These are phyloP conservation scores for Trypanosoma grayi DNA, from an alignment of 208 protist species.

Conservation along the genomic window DNA sequence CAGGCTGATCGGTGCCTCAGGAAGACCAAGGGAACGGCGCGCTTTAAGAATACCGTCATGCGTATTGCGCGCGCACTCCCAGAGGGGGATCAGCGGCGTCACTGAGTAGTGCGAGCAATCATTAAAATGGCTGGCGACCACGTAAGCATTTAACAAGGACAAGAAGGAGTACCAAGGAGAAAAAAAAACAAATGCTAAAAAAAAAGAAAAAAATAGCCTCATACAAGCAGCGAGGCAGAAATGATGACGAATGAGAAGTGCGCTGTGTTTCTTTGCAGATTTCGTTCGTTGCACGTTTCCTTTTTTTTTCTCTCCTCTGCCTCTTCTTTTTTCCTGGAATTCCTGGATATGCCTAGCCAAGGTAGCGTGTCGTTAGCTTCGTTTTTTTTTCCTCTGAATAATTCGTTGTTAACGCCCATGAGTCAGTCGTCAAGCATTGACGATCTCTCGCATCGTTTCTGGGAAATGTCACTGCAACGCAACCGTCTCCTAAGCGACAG, in stretches of 20 bases:
- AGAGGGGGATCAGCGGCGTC: conserved; percentile 14
- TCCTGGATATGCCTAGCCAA: too few relatives aligned
- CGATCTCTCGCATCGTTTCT: conserved; percentile 10
- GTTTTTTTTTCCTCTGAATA: neutral
- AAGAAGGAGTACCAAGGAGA: neutral
- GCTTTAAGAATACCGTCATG: conserved; percentile 87
- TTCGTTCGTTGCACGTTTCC: neutral
- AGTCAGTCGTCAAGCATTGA: conserved; percentile 1
- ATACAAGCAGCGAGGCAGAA: too few relatives aligned
- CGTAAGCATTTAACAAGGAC: neutral
- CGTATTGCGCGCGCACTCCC: conserved; percentile 43
- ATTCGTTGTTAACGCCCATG: neutral
- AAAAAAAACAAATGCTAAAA: neutral
- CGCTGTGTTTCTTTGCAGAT: neutral
- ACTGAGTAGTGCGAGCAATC: conserved; percentile 7
- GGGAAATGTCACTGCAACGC: conserved; percentile 13
- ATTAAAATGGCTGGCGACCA: too few relatives aligned
- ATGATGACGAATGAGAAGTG: neutral
- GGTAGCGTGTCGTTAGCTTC: neutral
- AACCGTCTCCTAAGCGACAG: conserved; percentile 1
- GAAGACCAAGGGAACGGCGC: conserved; percentile 24
- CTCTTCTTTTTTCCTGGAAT: conserved; percentile 1
- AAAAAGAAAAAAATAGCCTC: conserved; percentile 11
- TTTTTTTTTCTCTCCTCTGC: conserved; percentile 1
- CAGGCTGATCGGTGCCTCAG: conserved; percentile 26